Base-by-base conservation (phyloP, 83 land plant species). In the Picea abies region DNA sequence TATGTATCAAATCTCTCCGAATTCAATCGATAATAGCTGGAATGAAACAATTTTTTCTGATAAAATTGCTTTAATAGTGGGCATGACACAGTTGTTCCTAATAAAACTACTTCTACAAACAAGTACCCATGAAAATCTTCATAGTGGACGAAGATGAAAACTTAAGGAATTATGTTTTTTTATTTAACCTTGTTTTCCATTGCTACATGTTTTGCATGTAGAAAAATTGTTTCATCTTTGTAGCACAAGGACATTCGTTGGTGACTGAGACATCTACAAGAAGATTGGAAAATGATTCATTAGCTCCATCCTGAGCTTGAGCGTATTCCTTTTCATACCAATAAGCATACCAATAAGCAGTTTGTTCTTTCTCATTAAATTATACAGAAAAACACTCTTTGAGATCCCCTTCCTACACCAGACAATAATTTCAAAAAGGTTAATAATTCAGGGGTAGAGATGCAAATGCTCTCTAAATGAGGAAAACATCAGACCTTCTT, bases 1-100 rank as follows among this genome's bases (percentile, higher is more conserved):
- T 96, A 84, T 97, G 99, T 65, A 97, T 93, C 39, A 97, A 79
- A 81, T 96, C 98, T 81, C 95, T 90, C 82, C 88, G 87, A 97
- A 29, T 89, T 22, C 94, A 94, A 82, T 94, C 89, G 72, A 83
- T 37, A 79, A 97, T 90, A 17, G 96, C 91, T 62, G 89, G 83
- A 47, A 87, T 20, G 37, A 96, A 87, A 17, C 84, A 83, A 83
- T 98, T 97, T 81, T 91, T 95, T 60, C 97, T 83, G 90, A 96
- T 89, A 70, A 87, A 93, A 83, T 94, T 86, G 81, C 90, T 94
- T 86, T 92, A 5, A 5, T 29, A 29, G 29, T 29, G 29, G 29
- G 29, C 29, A 29, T 29, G 29, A 29, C 29, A 29, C 29, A 29
- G 1, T 29, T 29, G 0, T 29, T 29, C 29, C 29, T 29, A 29